A percentile compares a stretch with the other conserved stretches of the same genome.
phyloP scores from a whole-genome alignment of 2,329 filamentous ascomycete species.

The Emergomyces africanus region DNA sequence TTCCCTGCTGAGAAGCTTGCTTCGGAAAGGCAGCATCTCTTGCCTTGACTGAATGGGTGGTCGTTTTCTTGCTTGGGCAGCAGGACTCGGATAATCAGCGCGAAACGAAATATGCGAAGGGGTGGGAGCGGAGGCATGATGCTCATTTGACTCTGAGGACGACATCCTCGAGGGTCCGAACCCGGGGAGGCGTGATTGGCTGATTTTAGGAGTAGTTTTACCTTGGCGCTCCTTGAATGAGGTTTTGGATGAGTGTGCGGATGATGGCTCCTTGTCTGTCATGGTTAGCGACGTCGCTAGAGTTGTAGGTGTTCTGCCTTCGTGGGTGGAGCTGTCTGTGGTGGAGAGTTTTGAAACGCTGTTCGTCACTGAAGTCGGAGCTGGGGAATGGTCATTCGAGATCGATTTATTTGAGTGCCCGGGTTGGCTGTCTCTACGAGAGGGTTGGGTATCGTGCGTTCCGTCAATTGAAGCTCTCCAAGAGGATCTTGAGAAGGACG shows the following conservation, averaged over 20 bases:
- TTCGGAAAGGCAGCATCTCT: slow-evolving; percentile 53
- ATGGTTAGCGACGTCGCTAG: slow-evolving; percentile 18
- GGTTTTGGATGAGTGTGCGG: slow-evolving; percentile 17
- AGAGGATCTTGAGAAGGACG: slow-evolving; percentile 12
- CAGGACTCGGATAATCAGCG: slow-evolving; percentile 9
- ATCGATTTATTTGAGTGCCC: slow-evolving; percentile 22
- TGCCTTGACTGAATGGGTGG: slow-evolving; percentile 16
- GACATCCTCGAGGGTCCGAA: slow-evolving; percentile 29
- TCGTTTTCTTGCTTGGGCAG: slow-evolving; percentile 7
- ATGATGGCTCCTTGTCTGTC: slow-evolving; percentile 18
- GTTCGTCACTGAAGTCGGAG: slow-evolving; percentile 17
- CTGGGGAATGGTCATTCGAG: slow-evolving; percentile 16
- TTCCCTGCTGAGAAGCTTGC: slow-evolving; percentile 82
- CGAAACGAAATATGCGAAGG: slow-evolving; percentile 19
- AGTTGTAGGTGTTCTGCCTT: slow-evolving; percentile 19
- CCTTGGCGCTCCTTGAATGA: slow-evolving; percentile 17
- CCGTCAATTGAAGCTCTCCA: slow-evolving; percentile 14
- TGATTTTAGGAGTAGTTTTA: slow-evolving; percentile 27
- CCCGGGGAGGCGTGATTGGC: slow-evolving; percentile 34
- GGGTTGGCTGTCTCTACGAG: slow-evolving; percentile 23
- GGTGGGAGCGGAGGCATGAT: slow-evolving; percentile 31
- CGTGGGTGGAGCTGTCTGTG: slow-evolving; percentile 15
- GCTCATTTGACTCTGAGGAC: slow-evolving; percentile 31
- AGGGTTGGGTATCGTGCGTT: slow-evolving; percentile 14
- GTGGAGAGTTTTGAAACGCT: slow-evolving; percentile 20